phyloP scores from a whole-genome alignment of 768 basidiomycete species.

The Pholiota molesta region DNA sequence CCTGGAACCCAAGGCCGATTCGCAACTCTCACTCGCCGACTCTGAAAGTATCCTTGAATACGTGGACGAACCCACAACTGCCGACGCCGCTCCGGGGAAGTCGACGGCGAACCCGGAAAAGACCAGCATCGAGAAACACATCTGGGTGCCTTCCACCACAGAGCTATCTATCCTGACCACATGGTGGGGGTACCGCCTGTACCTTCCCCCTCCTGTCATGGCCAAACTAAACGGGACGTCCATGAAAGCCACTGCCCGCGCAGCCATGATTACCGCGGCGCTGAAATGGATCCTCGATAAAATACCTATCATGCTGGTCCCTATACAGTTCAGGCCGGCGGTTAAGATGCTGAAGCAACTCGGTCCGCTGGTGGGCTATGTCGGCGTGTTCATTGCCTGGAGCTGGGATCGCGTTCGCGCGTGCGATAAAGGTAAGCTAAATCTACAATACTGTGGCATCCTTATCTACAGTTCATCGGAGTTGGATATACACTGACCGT shows the following conservation, averaged over 20 bases:
- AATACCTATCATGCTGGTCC: constrained; percentile 62
- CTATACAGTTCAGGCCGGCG: constrained; percentile 60
- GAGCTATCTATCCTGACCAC: constrained; percentile 73
- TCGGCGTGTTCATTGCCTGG: constrained; percentile 81
- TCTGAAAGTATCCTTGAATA: constrained; percentile 57
- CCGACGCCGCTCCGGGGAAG: background rate
- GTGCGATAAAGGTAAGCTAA: constrained; percentile 62
- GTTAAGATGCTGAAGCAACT: constrained; percentile 62
- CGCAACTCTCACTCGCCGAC: constrained; percentile 69
- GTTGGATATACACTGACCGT: constrained; percentile 1
- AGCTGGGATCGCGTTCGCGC: constrained; percentile 70
- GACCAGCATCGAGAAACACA: constrained; percentile 32
- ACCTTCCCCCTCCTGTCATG: constrained; percentile 77
- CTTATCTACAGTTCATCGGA: background rate
- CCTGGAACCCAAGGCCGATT: constrained; percentile 61
- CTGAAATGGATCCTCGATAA: constrained; percentile 71
- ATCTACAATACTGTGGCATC: background rate
- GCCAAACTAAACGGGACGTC: constrained; percentile 61
- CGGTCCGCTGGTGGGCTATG: constrained; percentile 67
- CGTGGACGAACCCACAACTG: constrained; percentile 34
- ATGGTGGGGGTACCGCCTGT: constrained; percentile 85
- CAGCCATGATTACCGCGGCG: constrained; percentile 74
- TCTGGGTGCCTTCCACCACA: constrained; percentile 76
- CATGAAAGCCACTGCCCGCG: constrained; percentile 71
- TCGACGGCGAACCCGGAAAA: constrained; percentile 9